Conservation (phyloP, 2,329 filamentous ascomycete genomes). For the Penicillium sp. region DNA sequence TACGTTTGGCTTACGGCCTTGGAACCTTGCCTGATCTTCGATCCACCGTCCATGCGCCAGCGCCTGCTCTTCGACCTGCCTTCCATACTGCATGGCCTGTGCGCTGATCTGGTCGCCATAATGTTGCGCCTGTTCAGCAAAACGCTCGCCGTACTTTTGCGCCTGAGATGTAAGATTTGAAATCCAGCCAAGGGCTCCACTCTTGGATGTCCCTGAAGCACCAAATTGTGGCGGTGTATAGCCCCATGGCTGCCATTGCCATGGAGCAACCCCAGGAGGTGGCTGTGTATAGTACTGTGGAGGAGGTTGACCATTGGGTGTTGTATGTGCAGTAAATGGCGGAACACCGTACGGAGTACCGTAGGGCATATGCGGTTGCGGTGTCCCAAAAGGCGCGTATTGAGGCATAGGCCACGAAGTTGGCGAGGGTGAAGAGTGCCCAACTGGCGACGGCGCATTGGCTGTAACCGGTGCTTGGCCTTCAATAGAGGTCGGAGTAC, state of each 20-base stretch:
- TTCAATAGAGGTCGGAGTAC: slow-evolving; percentile 7
- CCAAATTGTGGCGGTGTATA: slow-evolving; percentile 24
- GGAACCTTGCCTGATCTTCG: slow-evolving; percentile 36
- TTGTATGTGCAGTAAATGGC: slow-evolving; percentile 16
- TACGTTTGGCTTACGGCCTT: slow-evolving; percentile 24
- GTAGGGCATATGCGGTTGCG: slow-evolving; percentile 9
- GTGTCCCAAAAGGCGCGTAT: slow-evolving; percentile 13
- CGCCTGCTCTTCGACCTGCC: slow-evolving; percentile 40
- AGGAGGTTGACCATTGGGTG: slow-evolving; percentile 18
- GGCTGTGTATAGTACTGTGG: slow-evolving; percentile 24
- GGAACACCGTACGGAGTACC: slow-evolving; percentile 21
- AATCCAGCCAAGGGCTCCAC: slow-evolving; percentile 34
- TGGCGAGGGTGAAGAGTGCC: slow-evolving; percentile 13
- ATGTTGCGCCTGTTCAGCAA: slow-evolving; percentile 34
- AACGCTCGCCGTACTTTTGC: slow-evolving; percentile 41
- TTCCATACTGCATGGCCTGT: slow-evolving; percentile 36
- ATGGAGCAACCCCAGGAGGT: slow-evolving; percentile 21
- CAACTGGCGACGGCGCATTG: slow-evolving; percentile 11
- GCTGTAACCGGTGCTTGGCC: slow-evolving; percentile 3
- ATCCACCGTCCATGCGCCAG: slow-evolving; percentile 38
- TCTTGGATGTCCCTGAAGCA: slow-evolving; percentile 22
- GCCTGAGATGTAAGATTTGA: slow-evolving; percentile 36
- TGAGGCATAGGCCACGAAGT: slow-evolving; percentile 14
- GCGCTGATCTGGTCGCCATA: slow-evolving; percentile 36
- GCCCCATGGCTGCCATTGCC: slow-evolving; percentile 28